These are phyloP conservation scores for Podila minutissima DNA, from an alignment of 192 early-diverging fungal genomes.

Conservation along the genomic window DNA sequence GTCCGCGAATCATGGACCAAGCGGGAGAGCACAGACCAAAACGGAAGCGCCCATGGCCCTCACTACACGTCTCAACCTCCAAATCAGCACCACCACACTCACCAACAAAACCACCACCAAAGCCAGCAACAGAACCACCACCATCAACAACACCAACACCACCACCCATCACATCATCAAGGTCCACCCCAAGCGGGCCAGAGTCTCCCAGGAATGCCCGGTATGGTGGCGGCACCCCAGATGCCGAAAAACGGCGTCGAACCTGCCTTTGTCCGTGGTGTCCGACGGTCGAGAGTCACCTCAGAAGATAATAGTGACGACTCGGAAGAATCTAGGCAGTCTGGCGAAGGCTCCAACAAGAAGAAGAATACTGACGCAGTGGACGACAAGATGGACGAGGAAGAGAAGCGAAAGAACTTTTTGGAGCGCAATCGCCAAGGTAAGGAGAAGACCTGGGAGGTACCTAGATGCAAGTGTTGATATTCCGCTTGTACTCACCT, in stretches of 20 bases:
- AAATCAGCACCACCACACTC: not conserved
- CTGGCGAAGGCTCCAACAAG: conserved; percentile 28
- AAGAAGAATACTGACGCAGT: conserved; percentile 8
- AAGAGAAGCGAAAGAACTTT: conserved; percentile 81
- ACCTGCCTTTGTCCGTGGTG: conserved; percentile 26
- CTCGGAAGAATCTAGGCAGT: conserved; percentile 29
- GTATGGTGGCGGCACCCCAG: conserved; percentile 29
- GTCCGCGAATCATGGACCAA: conserved; percentile 38
- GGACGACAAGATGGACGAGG: conserved; percentile 50
- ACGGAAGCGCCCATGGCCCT: conserved; percentile 16
- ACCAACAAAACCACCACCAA: not conserved
- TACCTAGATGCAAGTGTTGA: not conserved
- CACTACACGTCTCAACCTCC: not conserved
- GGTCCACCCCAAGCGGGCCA: conserved; percentile 21
- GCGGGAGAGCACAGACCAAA: conserved; percentile 27
- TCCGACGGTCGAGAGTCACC: conserved; percentile 8
- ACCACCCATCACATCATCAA: not conserved
- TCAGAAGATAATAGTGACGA: conserved; percentile 39
- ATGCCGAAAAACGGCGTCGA: conserved; percentile 21
- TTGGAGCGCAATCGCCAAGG: conserved; percentile 90
- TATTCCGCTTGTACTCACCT: too few relatives aligned
- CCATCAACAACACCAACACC: not conserved
- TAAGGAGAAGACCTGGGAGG: conserved; percentile 18
- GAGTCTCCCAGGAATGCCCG: conserved; percentile 29
- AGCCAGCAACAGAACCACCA: not conserved